Evolutionary conservation across 768 basidiomycete genomes (phyloP).

Genomic region (Lactarius trivialis): DNA sequence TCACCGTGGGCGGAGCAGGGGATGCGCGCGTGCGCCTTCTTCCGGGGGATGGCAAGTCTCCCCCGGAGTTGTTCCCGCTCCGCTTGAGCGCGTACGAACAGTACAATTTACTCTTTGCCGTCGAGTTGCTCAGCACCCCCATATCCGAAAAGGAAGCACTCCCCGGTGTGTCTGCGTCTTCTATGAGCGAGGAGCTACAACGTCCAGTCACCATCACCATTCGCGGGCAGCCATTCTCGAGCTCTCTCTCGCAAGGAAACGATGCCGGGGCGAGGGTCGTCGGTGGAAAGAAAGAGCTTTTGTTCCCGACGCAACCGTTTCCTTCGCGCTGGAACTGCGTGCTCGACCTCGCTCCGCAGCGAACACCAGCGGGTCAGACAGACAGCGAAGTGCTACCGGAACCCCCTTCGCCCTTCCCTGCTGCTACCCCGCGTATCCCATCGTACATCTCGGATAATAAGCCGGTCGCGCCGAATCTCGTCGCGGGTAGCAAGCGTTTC

Average conservation of each 20-base stretch:
- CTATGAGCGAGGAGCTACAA: constrained; percentile 18
- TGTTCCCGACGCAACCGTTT: constrained; percentile 68
- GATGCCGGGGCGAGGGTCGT: not conserved
- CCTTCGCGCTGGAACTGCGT: constrained; percentile 88
- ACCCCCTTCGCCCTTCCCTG: constrained; percentile 75
- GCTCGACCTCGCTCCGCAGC: constrained; percentile 58
- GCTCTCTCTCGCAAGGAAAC: not conserved
- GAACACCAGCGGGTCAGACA: constrained; percentile 24
- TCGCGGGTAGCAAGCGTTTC: constrained; percentile 53
- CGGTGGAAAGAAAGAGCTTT: constrained; percentile 4
- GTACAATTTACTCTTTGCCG: constrained; percentile 83
- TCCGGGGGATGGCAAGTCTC: constrained; percentile 40
- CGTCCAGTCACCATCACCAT: constrained; percentile 52
- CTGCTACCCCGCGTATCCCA: constrained; percentile 15
- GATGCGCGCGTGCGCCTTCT: constrained; percentile 45
- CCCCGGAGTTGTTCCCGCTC: constrained; percentile 57
- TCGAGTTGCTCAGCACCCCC: constrained; percentile 68
- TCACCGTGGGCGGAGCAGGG: constrained; percentile 61
- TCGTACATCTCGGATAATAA: constrained; percentile 24
- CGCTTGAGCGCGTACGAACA: constrained; percentile 68
- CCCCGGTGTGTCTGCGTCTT: constrained; percentile 24
- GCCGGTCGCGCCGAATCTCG: constrained; percentile 26
- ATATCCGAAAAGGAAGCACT: constrained; percentile 40
- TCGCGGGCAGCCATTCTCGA: constrained; percentile 58
- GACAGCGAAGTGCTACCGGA: constrained; percentile 52